Base-by-base conservation (phyloP, 768 basidiomycete species). In the Leccinum longicurvipes region DNA sequence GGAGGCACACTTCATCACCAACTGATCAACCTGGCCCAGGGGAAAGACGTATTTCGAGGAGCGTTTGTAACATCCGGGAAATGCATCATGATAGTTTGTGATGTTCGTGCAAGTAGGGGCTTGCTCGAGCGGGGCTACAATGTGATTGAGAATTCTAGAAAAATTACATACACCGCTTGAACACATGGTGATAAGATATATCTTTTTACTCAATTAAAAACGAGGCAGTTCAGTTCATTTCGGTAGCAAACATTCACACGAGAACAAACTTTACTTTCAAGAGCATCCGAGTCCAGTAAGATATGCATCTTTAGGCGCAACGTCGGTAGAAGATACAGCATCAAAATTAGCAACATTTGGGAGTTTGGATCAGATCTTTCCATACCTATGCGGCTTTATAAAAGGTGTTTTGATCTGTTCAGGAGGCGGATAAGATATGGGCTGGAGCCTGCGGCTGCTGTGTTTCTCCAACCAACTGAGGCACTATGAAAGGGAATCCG, bases 201-300 rank as follows among this genome's bases (percentile, higher is more conserved):
- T 8, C 14, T 36, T 17, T 44, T 45, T 49, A 54, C 54, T 53
- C 41, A 15, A 60, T 54, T 47, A 53, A 39, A 62, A 66, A 65
- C 55, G 66, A 65, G 66, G 65, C 66, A n/a, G 57, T 52, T 19
- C 47, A 48, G 29, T 58, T 64, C 53, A 64, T 61, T 55, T 60
- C 51, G 56, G 54, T 50, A 51, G 17, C n/a, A 32, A 41, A 8
- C 42, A 47, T n/a, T n/a, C n/a, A 42, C 10, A 19, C 28, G 50
- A 59, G 51, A 54, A 54, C 52, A 15, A 44, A 29, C 25, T n/a
- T 23, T 29, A 6, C n/a, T 44, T 34, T 49, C 29, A 57, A 62
- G 55, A 57, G 51, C 53, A 39, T 36, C 25, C 8, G 6, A 39
- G 23, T 44, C 24, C 5, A 9, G 12, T 42, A 12, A 31, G 12